Percentiles rank a stretch among this genome's conserved stretches.
These are phyloP conservation scores for Pulveroboletus ravenelii DNA, from an alignment of 768 basidiomycete species.

Conservation along the genomic window DNA sequence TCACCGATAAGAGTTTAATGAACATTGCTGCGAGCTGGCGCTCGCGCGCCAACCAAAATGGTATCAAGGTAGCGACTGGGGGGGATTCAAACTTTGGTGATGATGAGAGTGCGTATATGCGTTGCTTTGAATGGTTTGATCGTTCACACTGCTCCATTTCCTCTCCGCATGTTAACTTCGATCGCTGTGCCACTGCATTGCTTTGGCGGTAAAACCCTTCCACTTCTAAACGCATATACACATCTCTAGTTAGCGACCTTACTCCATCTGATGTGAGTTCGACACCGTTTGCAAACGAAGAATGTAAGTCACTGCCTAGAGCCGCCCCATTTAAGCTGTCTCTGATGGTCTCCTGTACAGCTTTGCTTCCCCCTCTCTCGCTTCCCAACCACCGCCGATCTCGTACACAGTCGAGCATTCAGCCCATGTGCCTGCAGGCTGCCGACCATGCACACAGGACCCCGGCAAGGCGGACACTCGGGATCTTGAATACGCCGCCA, in stretches of 20 bases:
- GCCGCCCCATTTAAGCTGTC: conserved; percentile 12
- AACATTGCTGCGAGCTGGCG: conserved; percentile 70
- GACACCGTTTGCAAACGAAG: conserved; percentile 43
- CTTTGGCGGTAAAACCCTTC: neutral
- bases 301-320: conserved; percentile 37
- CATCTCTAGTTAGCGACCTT: conserved; percentile 50
- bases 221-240: conserved; percentile 28
- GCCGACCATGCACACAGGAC: conserved; percentile 27
- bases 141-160: conserved; percentile 12
- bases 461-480: conserved; percentile 34
- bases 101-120: conserved; percentile 45
- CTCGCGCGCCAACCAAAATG: conserved; percentile 63
- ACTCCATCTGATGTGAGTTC: conserved; percentile 47
- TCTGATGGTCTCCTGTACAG: conserved; percentile 31
- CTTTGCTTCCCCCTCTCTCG: conserved; percentile 55
- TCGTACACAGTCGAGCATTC: conserved; percentile 51
- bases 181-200: conserved; percentile 2
- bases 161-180: conserved; percentile 1
- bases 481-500: conserved; percentile 54
- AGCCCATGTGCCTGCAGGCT: conserved; percentile 31
- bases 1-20: conserved; percentile 46
- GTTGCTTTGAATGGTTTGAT: conserved; percentile 6
- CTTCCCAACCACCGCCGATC: conserved; percentile 52
- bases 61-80: conserved; percentile 55
- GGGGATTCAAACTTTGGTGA: conserved; percentile 37